These are phyloP conservation scores for Echites panduratus DNA, from an alignment of 257 asterid genomes.

Conservation along the genomic window DNA sequence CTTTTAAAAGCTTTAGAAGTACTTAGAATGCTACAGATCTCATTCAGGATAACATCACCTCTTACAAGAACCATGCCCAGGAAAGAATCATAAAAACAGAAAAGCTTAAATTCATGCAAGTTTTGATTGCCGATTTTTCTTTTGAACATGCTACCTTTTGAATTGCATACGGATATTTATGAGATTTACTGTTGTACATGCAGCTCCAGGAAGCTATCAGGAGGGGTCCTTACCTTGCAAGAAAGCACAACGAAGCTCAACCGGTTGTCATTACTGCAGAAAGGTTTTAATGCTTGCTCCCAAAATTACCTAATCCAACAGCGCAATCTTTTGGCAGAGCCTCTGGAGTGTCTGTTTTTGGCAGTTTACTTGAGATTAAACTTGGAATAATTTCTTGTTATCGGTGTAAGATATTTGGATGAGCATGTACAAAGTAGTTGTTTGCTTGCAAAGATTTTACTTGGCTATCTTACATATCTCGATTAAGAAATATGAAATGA, in stretches of 20 bases:
- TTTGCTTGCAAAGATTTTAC: not conserved
- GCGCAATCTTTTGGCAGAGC: not conserved
- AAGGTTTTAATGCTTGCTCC: slow-evolving; percentile 41
- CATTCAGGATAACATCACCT: not conserved
- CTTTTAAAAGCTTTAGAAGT: not conserved
- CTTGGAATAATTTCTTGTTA: not conserved
- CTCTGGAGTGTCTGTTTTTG: not conserved
- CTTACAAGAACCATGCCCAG: not conserved
- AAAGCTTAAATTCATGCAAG: not conserved
- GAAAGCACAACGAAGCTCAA: slow-evolving; percentile 68
- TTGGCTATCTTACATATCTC: not conserved
- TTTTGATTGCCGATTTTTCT: not conserved
- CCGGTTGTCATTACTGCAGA: slow-evolving; percentile 76
- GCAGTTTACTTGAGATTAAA: not conserved
- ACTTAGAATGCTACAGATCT: not conserved
- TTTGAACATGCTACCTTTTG: not conserved
- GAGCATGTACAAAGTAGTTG: slow-evolving; percentile 3
- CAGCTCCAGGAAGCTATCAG: slow-evolving; percentile 82
- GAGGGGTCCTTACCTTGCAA: slow-evolving; percentile 75
- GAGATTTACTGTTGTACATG: slow-evolving; percentile 2
- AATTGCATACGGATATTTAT: not conserved
- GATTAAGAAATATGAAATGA: too few relatives aligned
- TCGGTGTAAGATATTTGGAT: not conserved
- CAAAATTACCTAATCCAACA: not conserved
- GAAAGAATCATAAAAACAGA: not conserved